phyloP scores from a whole-genome alignment of 768 basidiomycete genomes.

The Cubamyces lactineus region DNA sequence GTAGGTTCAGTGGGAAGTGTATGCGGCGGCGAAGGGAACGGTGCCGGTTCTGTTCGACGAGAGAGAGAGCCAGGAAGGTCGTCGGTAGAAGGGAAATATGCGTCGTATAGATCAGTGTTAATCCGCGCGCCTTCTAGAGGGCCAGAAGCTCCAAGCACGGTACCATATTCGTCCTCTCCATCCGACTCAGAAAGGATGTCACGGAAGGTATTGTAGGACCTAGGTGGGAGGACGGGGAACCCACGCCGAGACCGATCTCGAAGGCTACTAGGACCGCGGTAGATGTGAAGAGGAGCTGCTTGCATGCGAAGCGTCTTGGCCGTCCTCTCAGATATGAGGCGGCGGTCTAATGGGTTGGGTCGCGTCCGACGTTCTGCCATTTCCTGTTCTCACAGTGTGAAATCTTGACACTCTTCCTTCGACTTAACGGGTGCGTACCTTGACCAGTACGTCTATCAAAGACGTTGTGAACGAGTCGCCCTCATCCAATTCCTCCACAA shows the following conservation, averaged over 20 bases:
- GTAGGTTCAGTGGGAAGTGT: background rate
- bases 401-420: background rate
- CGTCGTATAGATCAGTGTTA: constrained; percentile 68
- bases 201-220: constrained; percentile 38
- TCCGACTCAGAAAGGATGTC: constrained; percentile 44
- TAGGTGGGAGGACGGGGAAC: constrained; percentile 13
- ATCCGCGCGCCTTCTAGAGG: constrained; percentile 57
- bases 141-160: constrained; percentile 44
- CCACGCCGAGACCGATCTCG: constrained; percentile 6
- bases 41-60: constrained; percentile 7
- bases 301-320: constrained; percentile 63
- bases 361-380: constrained; percentile 72
- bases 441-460: constrained; percentile 75
- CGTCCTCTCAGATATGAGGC: constrained; percentile 69
- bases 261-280: constrained; percentile 40
- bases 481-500: constrained; percentile 75
- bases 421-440: constrained; percentile 48
- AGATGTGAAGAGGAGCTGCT: constrained; percentile 55
- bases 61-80: constrained; percentile 19
- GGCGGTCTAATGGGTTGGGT: constrained; percentile 52
- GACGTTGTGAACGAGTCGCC: constrained; percentile 83
- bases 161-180: constrained; percentile 66
- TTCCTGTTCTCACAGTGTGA: constrained; percentile 51
- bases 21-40: constrained; percentile 4
- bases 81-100: constrained; percentile 39